phyloP scores from a whole-genome alignment of 2,329 filamentous ascomycete genomes.

The Cordyceps cicadae region DNA sequence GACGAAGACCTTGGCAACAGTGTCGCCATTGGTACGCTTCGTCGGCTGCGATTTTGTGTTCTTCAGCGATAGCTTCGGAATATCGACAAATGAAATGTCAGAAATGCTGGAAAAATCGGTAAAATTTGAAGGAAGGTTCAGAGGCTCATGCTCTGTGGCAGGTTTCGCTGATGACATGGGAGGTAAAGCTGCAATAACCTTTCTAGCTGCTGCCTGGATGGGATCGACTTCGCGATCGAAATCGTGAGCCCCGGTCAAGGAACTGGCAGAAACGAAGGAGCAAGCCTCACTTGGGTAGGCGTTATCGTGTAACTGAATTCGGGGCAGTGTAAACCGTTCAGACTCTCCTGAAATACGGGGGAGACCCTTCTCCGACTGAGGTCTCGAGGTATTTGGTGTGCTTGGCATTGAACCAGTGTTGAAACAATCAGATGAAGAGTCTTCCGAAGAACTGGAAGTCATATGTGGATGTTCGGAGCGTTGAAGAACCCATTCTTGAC shows the following conservation, averaged over 20 bases:
- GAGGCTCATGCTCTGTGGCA: not conserved
- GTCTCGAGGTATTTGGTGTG: constrained; percentile 33
- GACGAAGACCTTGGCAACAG: constrained; percentile 55
- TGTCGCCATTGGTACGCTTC: constrained; percentile 22
- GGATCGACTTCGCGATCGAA: constrained; percentile 18
- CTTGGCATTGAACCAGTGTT: constrained; percentile 27
- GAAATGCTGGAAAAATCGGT: constrained; percentile 3
- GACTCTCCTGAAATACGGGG: constrained; percentile 11
- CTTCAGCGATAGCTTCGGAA: not conserved
- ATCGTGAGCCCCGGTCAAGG: not conserved
- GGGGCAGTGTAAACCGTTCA: constrained; percentile 3
- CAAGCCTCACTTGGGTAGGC: constrained; percentile 9
- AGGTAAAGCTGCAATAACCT: constrained; percentile 25
- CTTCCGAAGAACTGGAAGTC: constrained; percentile 26
- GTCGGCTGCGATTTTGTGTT: constrained; percentile 12
- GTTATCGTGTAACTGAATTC: constrained; percentile 11
- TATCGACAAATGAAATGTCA: not conserved
- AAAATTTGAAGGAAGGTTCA: constrained; percentile 10
- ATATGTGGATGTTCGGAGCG: constrained; percentile 7
- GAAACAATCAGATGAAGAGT: constrained; percentile 31
- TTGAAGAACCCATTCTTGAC: constrained; percentile 13
- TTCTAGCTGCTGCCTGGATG: constrained; percentile 24
- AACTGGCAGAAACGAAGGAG: constrained; percentile 4
- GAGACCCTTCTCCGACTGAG: constrained; percentile 31
- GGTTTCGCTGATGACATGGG: constrained; percentile 12